Evolutionary conservation across 139 green algal genomes (phyloP).

Genomic region (Haematococcus lacustris): DNA sequence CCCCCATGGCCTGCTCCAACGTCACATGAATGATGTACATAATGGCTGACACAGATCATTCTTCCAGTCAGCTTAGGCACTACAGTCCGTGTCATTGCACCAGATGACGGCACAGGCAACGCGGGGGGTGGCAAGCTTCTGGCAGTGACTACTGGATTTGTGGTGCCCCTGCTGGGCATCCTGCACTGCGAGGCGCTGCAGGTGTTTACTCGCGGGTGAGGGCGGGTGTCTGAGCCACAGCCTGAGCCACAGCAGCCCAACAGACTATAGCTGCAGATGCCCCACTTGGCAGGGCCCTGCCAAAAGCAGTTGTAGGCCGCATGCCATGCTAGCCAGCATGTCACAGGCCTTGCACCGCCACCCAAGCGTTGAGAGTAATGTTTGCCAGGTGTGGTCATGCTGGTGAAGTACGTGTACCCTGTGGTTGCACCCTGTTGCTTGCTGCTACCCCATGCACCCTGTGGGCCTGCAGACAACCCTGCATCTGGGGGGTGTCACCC

Average conservation of each 20-base stretch:
- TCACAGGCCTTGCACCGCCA: too few species aligned
- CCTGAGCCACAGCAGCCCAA: background rate
- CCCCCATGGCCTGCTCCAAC: too few species aligned
- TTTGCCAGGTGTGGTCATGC: background rate
- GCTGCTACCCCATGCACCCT: background rate
- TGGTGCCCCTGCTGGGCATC: slow-evolving; percentile 42
- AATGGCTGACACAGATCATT: background rate
- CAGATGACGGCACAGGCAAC: background rate
- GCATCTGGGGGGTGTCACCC: background rate
- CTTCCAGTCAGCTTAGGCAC: background rate
- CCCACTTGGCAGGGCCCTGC: too few species aligned
- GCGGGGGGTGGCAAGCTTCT: slow-evolving; percentile 23
- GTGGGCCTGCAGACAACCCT: background rate
- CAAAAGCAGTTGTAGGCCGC: background rate
- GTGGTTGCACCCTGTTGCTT: too few species aligned
- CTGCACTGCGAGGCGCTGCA: slow-evolving; percentile 79
- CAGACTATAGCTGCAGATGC: background rate
- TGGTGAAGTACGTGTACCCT: too few species aligned
- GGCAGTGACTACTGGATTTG: slow-evolving; percentile 58
- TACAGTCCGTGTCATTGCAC: background rate
- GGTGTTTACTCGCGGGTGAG: slow-evolving; percentile 52
- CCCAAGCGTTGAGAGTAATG: too few species aligned
- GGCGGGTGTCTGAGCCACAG: background rate
- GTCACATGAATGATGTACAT: background rate
- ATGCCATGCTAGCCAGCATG: too few species aligned